These are phyloP conservation scores for Trypanosoma congolense DNA, from an alignment of 208 protist genomes.

Conservation along the genomic window DNA sequence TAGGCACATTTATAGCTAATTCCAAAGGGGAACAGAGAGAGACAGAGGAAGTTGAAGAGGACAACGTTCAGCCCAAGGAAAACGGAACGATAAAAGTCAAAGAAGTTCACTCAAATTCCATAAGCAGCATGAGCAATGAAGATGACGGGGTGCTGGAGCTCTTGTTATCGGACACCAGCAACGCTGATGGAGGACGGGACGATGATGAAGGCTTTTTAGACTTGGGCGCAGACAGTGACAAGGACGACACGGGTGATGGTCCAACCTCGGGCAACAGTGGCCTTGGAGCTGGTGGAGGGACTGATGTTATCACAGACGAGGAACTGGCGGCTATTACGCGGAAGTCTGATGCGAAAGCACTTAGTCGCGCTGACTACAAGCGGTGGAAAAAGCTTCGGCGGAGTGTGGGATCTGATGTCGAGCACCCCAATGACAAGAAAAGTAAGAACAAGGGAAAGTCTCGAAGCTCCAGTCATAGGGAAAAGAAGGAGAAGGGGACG, in stretches of 20 bases:
- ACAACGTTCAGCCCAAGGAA: too few relatives aligned
- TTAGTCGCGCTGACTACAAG: constrained; percentile 56
- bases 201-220: constrained; percentile 9
- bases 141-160: constrained; percentile 15
- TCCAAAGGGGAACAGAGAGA: too few relatives aligned
- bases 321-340: constrained; percentile 32
- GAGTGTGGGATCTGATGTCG: constrained; percentile 19
- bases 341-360: constrained; percentile 52
- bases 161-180: not conserved
- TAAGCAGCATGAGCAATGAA: constrained; percentile 9
- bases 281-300: not conserved
- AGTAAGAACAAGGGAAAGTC: constrained; percentile 1
- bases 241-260: not conserved
- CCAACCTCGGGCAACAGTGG: not conserved
- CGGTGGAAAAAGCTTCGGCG: constrained; percentile 68
- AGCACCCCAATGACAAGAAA: constrained; percentile 18
- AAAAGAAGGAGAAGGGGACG: too few relatives aligned
- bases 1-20: too few relatives aligned
- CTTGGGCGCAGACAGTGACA: constrained; percentile 6
- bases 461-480: not conserved
- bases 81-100: too few relatives aligned
- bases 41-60: too few relatives aligned
- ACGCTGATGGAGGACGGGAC: constrained; percentile 2
- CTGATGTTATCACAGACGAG: constrained; percentile 25
- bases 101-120: too few relatives aligned